Percentiles rank a stretch among this genome's conserved stretches.
These are phyloP conservation scores for Sarocladium brachiariae DNA, from an alignment of 2,329 filamentous ascomycete species.

Conservation along the genomic window DNA sequence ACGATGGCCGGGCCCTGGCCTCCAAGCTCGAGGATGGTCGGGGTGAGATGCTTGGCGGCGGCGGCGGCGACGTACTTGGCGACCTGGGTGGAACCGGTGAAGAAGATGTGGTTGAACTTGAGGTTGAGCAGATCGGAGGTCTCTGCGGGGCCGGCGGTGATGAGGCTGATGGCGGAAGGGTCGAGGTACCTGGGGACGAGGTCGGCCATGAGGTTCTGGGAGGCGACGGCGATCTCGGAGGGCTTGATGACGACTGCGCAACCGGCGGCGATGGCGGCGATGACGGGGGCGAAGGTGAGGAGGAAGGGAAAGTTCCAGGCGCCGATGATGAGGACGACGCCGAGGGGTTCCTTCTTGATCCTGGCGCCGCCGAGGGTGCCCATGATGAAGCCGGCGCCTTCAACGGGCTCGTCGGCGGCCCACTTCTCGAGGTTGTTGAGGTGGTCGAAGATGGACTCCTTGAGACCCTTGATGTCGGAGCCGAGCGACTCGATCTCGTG, in stretches of 20 bases:
- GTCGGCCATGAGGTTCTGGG: constrained; percentile 30
- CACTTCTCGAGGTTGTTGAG: constrained; percentile 74
- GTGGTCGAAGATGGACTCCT: constrained; percentile 74
- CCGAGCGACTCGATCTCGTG: constrained; percentile 65
- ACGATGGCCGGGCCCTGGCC: constrained; percentile 39
- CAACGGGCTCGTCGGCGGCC: constrained; percentile 71
- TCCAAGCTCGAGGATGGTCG: constrained; percentile 36
- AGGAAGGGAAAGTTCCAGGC: constrained; percentile 40
- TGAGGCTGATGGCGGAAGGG: constrained; percentile 25
- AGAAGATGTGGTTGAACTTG: constrained; percentile 38
- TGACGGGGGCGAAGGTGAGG: constrained; percentile 29
- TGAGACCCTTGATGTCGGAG: constrained; percentile 69
- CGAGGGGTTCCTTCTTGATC: constrained; percentile 49
- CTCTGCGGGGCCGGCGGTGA: constrained; percentile 29
- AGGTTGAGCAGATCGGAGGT: constrained; percentile 28
- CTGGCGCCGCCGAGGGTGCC: constrained; percentile 59
- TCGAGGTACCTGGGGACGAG: constrained; percentile 37
- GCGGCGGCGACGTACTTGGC: constrained; percentile 30
- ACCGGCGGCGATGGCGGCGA: constrained; percentile 37
- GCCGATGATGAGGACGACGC: constrained; percentile 36
- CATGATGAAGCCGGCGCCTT: constrained; percentile 62
- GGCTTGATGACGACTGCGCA: constrained; percentile 36
- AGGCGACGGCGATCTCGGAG: constrained; percentile 28
- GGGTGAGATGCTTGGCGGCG: constrained; percentile 38
- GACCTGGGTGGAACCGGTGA: constrained; percentile 32